Evolutionary conservation across 2,329 filamentous ascomycete genomes (phyloP), one percentile per base, ranked within the genome.

Genomic region (Alternaria novae-zelandiae): DNA sequence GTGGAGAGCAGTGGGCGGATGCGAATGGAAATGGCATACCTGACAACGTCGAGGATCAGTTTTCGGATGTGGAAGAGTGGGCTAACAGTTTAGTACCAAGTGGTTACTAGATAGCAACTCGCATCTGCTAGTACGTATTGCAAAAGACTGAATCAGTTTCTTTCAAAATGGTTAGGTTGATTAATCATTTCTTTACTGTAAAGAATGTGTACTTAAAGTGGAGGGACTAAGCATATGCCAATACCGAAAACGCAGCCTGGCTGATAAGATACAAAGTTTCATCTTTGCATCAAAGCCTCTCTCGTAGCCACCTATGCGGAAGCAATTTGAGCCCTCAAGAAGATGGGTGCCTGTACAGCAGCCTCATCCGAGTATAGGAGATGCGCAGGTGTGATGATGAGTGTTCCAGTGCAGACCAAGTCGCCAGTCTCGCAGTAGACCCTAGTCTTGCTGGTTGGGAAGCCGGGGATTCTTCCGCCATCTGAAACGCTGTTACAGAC

Each of bases 11-110:
- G 32, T 79, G 78, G 46, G 74, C 73, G 17, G 85, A 86, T 65
- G 76, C 81, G 0, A 84, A 86, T 68, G 81, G 81, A 0, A 84
- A 86, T 62, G 83, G 85, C 1, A 86, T 86, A 47, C 83, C 84
- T 4, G 84, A 86, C 71, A 80, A 78, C 23, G 84, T 81, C 67
- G 84, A 86, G 70, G 73, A 68, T 23, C 77, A 79, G 9, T 81
- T 85, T 60, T 74, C 79, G 5, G 85, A 83, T 63, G 77, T 86
- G 12, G 84, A 86, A 71, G 81, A 83, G 54, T 86, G 85, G 73
- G 81, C 85, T 17, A 86, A 86, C 65, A 85, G 82, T 11, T 72
- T 86, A 28, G 80, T 84, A 11, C 71, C 73, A 10, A 61, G 65
- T 7, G 56, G 46, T 11, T 77, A 76, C 54, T 75, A 62, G 23